phyloP scores from a whole-genome alignment of 768 basidiomycete genomes.

The Boletus bicolor region DNA sequence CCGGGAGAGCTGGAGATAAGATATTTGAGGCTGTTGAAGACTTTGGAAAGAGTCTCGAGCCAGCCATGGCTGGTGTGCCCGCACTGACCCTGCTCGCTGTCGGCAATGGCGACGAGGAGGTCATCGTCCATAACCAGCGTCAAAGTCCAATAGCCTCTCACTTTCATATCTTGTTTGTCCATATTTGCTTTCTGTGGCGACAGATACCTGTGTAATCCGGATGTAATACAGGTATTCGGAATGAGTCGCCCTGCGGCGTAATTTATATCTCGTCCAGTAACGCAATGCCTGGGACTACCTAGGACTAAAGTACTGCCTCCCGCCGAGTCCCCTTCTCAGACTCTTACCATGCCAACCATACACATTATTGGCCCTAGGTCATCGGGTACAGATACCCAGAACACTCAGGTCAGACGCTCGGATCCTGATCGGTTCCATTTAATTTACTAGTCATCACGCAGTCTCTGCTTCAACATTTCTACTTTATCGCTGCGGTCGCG shows the following conservation, averaged over 20 bases:
- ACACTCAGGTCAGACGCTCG: conserved; percentile 16
- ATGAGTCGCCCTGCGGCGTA: too few relatives aligned
- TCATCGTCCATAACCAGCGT: conserved; percentile 31
- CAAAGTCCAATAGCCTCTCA: not conserved
- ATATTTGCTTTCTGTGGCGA: conserved; percentile 26
- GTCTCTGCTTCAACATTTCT: conserved; percentile 22
- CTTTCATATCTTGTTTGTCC: conserved; percentile 10
- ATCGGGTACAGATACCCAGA: not conserved
- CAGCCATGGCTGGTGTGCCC: conserved; percentile 23
- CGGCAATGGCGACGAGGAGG: conserved; percentile 32
- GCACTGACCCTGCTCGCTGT: conserved; percentile 32
- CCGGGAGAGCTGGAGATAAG: conserved; percentile 32
- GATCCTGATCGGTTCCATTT: not conserved
- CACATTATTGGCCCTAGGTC: conserved; percentile 2
- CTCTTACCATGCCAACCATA: conserved; percentile 9
- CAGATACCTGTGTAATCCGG: conserved; percentile 1
- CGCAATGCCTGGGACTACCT: not conserved
- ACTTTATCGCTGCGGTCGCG: conserved; percentile 20
- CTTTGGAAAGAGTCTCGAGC: conserved; percentile 33
- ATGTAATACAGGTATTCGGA: not conserved
- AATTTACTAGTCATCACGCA: not conserved
- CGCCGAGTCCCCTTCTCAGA: not conserved
- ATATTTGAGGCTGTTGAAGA: conserved; percentile 32
- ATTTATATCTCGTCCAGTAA: not conserved
- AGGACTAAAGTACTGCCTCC: not conserved